These are phyloP conservation scores for Dothideomycetes sp. DNA, from an alignment of 2,329 filamentous ascomycete genomes.

Conservation along the genomic window DNA sequence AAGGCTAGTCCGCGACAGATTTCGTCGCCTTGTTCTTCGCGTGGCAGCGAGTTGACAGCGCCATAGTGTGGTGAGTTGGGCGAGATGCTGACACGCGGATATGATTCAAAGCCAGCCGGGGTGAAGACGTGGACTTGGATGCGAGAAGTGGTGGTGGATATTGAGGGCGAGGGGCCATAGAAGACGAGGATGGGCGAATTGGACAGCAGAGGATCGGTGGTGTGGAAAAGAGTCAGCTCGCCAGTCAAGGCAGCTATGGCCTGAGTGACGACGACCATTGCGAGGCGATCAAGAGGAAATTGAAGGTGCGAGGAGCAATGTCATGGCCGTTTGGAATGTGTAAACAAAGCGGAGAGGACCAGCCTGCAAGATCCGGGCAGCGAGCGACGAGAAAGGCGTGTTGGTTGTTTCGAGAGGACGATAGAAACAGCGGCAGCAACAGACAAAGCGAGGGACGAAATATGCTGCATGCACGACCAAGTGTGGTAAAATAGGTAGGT, in stretches of 20 bases:
- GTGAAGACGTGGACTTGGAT: slow-evolving; percentile 92
- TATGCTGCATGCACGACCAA: not conserved
- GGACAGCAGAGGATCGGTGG: slow-evolving; percentile 73
- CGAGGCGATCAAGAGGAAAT: slow-evolving; percentile 1
- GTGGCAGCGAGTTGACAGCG: slow-evolving; percentile 80
- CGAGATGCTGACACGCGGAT: slow-evolving; percentile 82
- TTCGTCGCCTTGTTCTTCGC: slow-evolving; percentile 93
- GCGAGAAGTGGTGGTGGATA: slow-evolving; percentile 84
- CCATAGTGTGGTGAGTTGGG: slow-evolving; percentile 86
- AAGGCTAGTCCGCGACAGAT: slow-evolving; percentile 85
- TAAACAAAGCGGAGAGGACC: slow-evolving; percentile 14
- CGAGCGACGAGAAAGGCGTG: not conserved
- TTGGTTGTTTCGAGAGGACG: not conserved
- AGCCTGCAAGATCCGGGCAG: slow-evolving; percentile 6
- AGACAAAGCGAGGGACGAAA: slow-evolving; percentile 4
- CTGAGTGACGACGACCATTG: slow-evolving; percentile 73
- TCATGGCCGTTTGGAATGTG: slow-evolving; percentile 7
- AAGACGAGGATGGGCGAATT: slow-evolving; percentile 80
- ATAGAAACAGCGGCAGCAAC: not conserved
- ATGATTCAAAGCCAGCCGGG: slow-evolving; percentile 80
- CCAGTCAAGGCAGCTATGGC: slow-evolving; percentile 67
- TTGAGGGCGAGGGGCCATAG: slow-evolving; percentile 66
- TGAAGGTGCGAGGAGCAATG: not conserved
- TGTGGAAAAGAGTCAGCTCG: slow-evolving; percentile 81
- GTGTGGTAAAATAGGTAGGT: no score